A percentile compares a stretch with the other conserved stretches of the same genome.
Evolutionary conservation across 495 filamentous ascomycete species (phyloP).

Genomic region (Aspergillus conjunctus): DNA sequence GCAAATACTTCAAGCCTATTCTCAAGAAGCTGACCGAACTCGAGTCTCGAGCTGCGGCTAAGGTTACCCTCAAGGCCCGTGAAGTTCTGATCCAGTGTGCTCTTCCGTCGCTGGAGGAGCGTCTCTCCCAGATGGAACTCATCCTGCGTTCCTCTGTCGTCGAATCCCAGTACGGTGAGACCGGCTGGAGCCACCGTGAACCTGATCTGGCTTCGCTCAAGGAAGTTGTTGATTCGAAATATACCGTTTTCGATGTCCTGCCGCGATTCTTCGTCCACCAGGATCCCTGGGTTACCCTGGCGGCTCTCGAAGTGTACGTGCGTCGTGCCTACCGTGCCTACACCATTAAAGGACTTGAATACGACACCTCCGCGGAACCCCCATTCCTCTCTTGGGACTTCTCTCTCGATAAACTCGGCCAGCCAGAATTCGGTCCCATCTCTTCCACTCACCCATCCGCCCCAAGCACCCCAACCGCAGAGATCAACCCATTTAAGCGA

Average conservation of each 20-base stretch:
- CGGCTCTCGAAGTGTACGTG: constrained; percentile 92
- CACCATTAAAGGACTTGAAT: constrained; percentile 81
- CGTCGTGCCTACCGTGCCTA: constrained; percentile 97
- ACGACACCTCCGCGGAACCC: constrained; percentile 74
- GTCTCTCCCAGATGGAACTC: constrained; percentile 95
- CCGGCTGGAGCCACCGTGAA: constrained; percentile 94
- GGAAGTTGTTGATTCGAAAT: constrained; percentile 97
- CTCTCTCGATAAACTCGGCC: constrained; percentile 83
- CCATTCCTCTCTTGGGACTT: constrained; percentile 96
- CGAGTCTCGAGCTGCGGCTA: constrained; percentile 85
- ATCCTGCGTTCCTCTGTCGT: constrained; percentile 97
- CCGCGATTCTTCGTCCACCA: constrained; percentile 91
- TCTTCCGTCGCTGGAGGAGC: constrained; percentile 92
- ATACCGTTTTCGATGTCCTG: constrained; percentile 95
- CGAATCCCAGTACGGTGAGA: constrained; percentile 94
- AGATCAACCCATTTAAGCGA: constrained; percentile 68
- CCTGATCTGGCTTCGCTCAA: constrained; percentile 84
- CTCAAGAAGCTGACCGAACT: constrained; percentile 87
- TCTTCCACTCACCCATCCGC: constrained; percentile 77
- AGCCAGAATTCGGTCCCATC: constrained; percentile 81
- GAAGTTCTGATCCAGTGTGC: constrained; percentile 97
- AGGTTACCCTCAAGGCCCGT: constrained; percentile 94
- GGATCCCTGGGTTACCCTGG: constrained; percentile 93
- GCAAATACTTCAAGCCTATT: constrained; percentile 81
- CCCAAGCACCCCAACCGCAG: constrained; percentile 75